These are phyloP conservation scores for Berberis thunbergii DNA, from an alignment of 164 flowering plant genomes.

Conservation along the genomic window DNA sequence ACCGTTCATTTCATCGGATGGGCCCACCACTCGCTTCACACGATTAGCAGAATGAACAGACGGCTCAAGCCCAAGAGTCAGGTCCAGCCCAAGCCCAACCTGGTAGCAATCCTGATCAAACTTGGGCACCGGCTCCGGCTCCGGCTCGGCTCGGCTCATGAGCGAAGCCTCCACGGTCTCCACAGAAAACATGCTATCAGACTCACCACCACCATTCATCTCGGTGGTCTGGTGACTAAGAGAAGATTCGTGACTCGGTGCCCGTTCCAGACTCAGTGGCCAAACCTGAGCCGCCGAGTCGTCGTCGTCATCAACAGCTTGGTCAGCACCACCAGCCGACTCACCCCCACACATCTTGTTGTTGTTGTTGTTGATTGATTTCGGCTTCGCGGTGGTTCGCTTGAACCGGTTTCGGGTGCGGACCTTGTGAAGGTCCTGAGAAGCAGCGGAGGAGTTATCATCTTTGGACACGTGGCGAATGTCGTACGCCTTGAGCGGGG, in stretches of 20 bases:
- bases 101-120: constrained; percentile 9
- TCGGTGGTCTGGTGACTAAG: constrained; percentile 51
- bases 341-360: background rate
- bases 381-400: constrained; percentile 24
- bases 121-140: constrained; percentile 12
- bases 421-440: constrained; percentile 29
- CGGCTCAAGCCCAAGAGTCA: constrained; percentile 63
- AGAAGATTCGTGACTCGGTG: constrained; percentile 62
- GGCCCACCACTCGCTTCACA: background rate
- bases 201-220: constrained; percentile 29
- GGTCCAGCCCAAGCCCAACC: constrained; percentile 49
- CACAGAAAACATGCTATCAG: constrained; percentile 40
- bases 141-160: constrained; percentile 24
- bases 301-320: too few relatives aligned
- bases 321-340: background rate
- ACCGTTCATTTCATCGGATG: constrained; percentile 3
- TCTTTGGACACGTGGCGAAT: constrained; percentile 65
- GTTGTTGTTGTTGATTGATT: background rate
- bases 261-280: constrained; percentile 22
- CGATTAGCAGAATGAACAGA: background rate
- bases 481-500: constrained; percentile 52
- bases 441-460: constrained; percentile 31
- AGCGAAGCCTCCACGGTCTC: constrained; percentile 41
- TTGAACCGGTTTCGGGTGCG: constrained; percentile 47
- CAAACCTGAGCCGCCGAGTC: constrained; percentile 7